These are phyloP conservation scores for Pugionium dolabratum DNA, from an alignment of 345 rosid species.

Conservation along the genomic window DNA sequence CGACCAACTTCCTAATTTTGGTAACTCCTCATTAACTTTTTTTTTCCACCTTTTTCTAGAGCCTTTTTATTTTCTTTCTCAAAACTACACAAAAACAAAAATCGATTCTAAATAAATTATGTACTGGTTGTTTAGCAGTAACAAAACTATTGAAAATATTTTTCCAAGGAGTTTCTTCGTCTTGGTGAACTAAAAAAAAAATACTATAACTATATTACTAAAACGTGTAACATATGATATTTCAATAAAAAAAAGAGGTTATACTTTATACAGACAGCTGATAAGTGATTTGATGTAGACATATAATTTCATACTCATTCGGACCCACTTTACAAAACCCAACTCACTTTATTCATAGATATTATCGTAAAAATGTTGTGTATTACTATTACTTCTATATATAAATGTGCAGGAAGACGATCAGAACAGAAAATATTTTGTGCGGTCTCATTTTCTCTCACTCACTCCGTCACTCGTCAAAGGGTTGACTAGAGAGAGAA, in stretches of 20 bases:
- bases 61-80: background rate
- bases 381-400: background rate
- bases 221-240: conserved; percentile 37
- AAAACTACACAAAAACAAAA: background rate
- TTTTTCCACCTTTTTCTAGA: conserved; percentile 17
- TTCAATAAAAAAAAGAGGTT: conserved; percentile 4
- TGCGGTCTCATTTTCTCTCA: background rate
- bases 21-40: conserved; percentile 25
- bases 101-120: background rate
- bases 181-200: conserved; percentile 1
- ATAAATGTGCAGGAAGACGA: conserved; percentile 7
- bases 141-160: background rate
- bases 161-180: background rate
- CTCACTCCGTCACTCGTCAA: background rate
- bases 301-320: conserved; percentile 6
- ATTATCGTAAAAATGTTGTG: conserved; percentile 3
- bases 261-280: background rate
- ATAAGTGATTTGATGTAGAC: conserved; percentile 21
- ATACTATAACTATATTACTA: background rate
- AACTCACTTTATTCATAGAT: conserved; percentile 28
- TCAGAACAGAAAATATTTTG: background rate
- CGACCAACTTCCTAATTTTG: conserved; percentile 34
- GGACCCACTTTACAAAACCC: conserved; percentile 27
- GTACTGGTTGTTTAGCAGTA: background rate
- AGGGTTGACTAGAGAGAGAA: conserved; percentile 7